Evolutionary conservation across 129 eudicot species (phyloP), one percentile per base, ranked within the genome.

Genomic region (Helichrysum umbraculigerum): DNA sequence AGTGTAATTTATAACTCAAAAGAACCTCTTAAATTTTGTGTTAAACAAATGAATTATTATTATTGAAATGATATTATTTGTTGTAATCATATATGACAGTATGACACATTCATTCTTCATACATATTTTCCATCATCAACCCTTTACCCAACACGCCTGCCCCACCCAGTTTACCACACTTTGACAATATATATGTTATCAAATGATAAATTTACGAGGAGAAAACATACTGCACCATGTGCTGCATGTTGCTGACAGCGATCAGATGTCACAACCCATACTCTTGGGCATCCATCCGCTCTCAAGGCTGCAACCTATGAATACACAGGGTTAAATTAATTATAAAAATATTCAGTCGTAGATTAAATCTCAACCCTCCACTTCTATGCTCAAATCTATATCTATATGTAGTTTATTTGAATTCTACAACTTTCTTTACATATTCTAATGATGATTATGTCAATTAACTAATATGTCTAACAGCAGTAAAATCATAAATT

Each of bases 241-340:
- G 97, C 93, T 54, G 87, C 93, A 33, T 94, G 73, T 82, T 87
- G 97, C 54, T 87, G 91, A 81, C 60, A 70, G 41, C 69, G 91
- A 86, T 94, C 98, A 66, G 98, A 94, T 44, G 98, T 88, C 72
- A 82, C 97, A 68, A 94, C 97, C 96, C 93, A 87, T 34, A 94
- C 98, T 77, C 81, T 78, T 57, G 93, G 91, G 88, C 98, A 91
- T 30, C 97, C 97, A 77, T 88, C 98, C 47, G 84, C 90, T 86
- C 81, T 91, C 78, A 94, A 85, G 67, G 92, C 96, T 12, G 63
- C 92, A 71, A 94, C 98, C 98, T 94, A 66, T 56, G 76, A 77
- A 17, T 12, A 12, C 15, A n/a, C 71, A 39, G 65, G 71, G 17
- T 69, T 58, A 58, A 6, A 68, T 12, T 37, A 39, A 37, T 56